Base-by-base conservation (phyloP, 139 green algal species). In the Coelastrella sp. region DNA sequence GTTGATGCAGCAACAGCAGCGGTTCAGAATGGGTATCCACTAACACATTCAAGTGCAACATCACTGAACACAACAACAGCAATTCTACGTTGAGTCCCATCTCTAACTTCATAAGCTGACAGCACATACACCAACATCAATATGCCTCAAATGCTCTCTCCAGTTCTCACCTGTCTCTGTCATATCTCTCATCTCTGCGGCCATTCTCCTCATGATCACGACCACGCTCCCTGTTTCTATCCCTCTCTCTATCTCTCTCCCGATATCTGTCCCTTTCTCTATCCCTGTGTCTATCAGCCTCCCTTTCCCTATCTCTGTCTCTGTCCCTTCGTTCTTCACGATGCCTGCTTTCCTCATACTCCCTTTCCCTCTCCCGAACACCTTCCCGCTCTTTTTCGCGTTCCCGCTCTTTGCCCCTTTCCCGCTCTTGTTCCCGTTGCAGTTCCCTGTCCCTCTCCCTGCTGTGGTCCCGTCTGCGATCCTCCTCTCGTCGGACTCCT, bases 401-500 rank as follows among this genome's bases (percentile, higher is more conserved):
- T 73, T 76, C 34, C 27, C 72, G 51, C 32, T 57, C 41, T 30
- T n/a, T 43, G 5, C 62, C 71, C 13, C 71, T 79, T 37, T 83
- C 59, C 59, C 71, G 77, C 4, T 66, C 68, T 82, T 71, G 25
- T 9, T 87, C 80, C 9, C 19, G 15, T 32, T 85, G 72, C 30
- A 27, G 60, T 9, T 87, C 80, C 9, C 19, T 34, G 30, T 85
- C 79, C 30, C 37, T 45, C 7, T 72, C 32, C 30, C 59, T 41
- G 45, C 51, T 45, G 2, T 80, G 75, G 7, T 83, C 84, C 11
- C 80, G 21, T 13, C 87, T 68, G 13, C 64, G 64, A 41, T 84
- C 27, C 68, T 75, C 71, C 57, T 89, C 83, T 32, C 50, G n/a
- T 50, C 79, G 68, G 74, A 25, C 79, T 25, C 77, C n/a, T 40